Base-by-base conservation (phyloP, 331 rosid species). In the Rhamnella rubrinervis region DNA sequence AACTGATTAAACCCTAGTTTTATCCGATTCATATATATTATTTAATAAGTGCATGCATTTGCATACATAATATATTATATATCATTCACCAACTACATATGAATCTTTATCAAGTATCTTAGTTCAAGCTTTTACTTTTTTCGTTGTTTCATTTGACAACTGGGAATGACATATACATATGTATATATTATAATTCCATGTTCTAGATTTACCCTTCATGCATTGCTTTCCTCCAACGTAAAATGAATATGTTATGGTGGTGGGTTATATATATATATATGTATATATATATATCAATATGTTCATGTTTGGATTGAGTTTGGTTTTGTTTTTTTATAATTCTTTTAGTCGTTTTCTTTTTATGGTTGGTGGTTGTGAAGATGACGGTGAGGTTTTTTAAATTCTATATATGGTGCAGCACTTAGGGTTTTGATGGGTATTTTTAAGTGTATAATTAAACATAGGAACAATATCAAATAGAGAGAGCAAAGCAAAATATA, bases 321-420 rank as follows among this genome's bases (percentile, higher is more conserved):
- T 44, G 11, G 4, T 44, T 44, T 44, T 44, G 2, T 44, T 40
- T 7, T 40, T 44, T 44, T 56, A 7, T 56, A 53, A 28, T 71
- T 61, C 49, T 66, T 55, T 11, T 55, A 68, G 68, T 73, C 55
- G 39, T 52, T 67, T 80, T 55, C 12, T 59, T 59, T 62, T 61
- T 55, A 66, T 74, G 78, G 81, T 72, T 79, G 84, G 84, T 83
- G 78, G 88, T 70, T 55, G 84, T 75, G 53, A 72, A 66, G 78
- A 61, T 63, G 71, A 61, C 59, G 71, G 50, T 71, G 90, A 69
- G 75, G 58, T 71, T 70, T 68, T 83, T 85, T 76, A 79, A 71
- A 81, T 78, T 77, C 66, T 75, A 73, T 73, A 53, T 77, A 66
- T 23, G 84, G 89, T 82, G 90, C 89, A 76, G 74, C 86, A 85